Base-by-base conservation (phyloP, 768 basidiomycete species). In the Lyophyllum atratum region DNA sequence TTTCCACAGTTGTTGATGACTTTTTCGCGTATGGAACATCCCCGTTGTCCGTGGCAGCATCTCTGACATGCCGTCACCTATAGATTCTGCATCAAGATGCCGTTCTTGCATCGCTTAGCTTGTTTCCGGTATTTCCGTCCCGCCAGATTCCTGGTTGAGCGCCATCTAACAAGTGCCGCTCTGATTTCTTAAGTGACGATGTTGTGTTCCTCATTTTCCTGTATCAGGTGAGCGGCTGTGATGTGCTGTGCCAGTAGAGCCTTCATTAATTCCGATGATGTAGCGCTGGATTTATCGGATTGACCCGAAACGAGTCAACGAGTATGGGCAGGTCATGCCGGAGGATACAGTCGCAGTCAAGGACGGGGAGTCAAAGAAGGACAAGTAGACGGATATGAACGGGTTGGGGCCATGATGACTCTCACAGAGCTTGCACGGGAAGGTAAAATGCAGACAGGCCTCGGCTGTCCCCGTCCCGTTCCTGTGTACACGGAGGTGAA, bases 231-330 rank as follows among this genome's bases (percentile, higher is more conserved):
- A 63, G 87, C 61, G 54, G 37, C 43, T 50, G 52, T 43, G 24
- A 28, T 46, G 24, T 26, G 31, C 40, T 45, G 25, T 28, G 17
- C 25, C 40, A n/a, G n/a, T 19, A 34, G 29, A 40, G 9, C 28
- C n/a, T 53, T 47, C 49, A 53, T 63, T 71, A 55, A 68, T 34
- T 50, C 58, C 52, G 55, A 62, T 59, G 58, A 63, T 54, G 57
- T 72, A 95, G 90, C 89, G 94, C 55, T 99, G 92, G 91, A 98
- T 98, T 73, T 99, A 99, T 80, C 87, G 93, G 40, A 82, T 98
- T 68, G 97, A 99, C 75, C 90, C 88, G 64, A 92, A 90, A 64
- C 90, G 97, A 64, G 84, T 93, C 64, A 99, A 99, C 74, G 96
- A 98, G 78, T 98, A 93, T 70, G 95, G 95, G 43, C 92, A 96